Evolutionary conservation across 352 stramenopile species (phyloP), one percentile per base, ranked within the genome.

Genomic region (Phytophthora fragariae): DNA sequence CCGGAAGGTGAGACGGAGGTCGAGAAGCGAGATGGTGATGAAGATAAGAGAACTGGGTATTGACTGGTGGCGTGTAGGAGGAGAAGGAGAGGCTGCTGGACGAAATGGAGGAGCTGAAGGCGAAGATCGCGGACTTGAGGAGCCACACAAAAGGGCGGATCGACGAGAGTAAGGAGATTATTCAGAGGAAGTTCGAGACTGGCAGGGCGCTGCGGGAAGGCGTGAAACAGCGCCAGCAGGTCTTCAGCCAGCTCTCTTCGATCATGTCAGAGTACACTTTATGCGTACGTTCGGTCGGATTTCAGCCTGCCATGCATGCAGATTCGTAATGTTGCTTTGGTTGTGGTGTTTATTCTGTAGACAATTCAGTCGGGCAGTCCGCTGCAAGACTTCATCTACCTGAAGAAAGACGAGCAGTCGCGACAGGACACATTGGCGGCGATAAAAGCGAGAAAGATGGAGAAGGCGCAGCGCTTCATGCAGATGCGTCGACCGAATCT

Each of bases 221-320:
- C 19, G 62, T 81, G 2, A 44, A 65, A 37, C 31, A 54, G 21
- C 57, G 66, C n/a, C 75, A 81, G 35, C 49, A 76, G 57, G 61
- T 65, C 21, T 79, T 79, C 58, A 72, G 31, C 10, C 57, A 72
- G 37, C 59, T 77, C 2, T 76, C 66, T 9, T 66, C 71, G 17
- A 66, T 81, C 60, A 81, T 81, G 75, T 81, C 75, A 2, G 75
- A 79, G 52, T 81, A 81, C 59, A 79, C 68, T 7, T 56, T 76
- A 24, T 79, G 71, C 52, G 75, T 81, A 70, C 31, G 75, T 73
- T n/a, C 10, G 8, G 8, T 21, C 15, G 15, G 24, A 12, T 10
- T 35, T 56, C 14, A 12, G 29, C n/a, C 44, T 35, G 27, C 1
- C 10, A 49, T 58, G 17, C 8, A 14, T 12, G 5, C 53, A 9